A percentile compares a stretch with the other conserved stretches of the same genome.
phyloP scores from a whole-genome alignment of 495 filamentous ascomycete species.

The Neurospora terricola region DNA sequence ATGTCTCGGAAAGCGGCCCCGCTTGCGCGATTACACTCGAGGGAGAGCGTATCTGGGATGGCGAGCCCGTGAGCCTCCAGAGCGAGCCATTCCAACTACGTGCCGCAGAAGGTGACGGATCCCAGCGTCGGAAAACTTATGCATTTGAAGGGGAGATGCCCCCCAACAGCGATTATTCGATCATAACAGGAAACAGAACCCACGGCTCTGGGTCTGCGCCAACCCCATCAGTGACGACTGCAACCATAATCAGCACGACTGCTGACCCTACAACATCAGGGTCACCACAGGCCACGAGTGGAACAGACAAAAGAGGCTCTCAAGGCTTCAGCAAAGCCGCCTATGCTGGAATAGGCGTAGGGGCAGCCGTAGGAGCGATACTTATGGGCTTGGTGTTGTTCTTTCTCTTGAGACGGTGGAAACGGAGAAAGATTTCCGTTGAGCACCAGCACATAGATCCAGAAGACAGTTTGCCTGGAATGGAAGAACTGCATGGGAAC shows the following conservation, averaged over 20 bases:
- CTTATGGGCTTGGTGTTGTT: background rate
- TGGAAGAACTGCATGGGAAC: background rate
- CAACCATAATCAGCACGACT: background rate
- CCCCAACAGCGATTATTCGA: no score
- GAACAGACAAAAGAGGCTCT: background rate
- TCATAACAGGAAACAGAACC: background rate
- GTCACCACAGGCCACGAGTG: background rate
- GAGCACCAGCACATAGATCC: background rate
- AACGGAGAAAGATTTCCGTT: background rate
- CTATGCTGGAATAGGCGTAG: background rate
- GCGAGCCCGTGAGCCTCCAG: background rate
- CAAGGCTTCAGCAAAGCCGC: background rate
- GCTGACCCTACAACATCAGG: background rate
- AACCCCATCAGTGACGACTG: background rate
- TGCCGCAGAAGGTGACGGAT: background rate
- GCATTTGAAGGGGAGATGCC: background rate
- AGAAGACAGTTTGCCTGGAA: background rate
- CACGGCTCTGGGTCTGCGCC: background rate
- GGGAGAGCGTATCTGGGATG: background rate
- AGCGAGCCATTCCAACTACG: background rate
- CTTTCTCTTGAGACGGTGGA: background rate
- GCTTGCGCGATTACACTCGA: background rate
- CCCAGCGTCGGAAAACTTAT: background rate
- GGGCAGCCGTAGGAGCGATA: background rate
- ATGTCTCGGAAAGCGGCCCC: background rate